These are phyloP conservation scores for Boletus bicolor DNA, from an alignment of 768 basidiomycete genomes.

Conservation along the genomic window DNA sequence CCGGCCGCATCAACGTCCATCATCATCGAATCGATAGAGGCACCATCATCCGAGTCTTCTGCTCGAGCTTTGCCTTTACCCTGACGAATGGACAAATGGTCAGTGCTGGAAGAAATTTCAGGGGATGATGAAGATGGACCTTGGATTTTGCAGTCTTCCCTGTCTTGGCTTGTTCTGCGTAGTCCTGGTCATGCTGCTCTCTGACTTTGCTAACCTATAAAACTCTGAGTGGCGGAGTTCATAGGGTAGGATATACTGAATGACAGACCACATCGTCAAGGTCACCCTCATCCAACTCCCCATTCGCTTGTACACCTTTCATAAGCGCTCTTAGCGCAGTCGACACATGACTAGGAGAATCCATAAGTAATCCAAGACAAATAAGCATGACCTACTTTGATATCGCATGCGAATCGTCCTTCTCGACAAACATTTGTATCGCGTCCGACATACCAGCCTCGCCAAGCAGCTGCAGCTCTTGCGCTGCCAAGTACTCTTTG, in stretches of 20 bases:
- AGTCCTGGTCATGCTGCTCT: slow-evolving; percentile 64
- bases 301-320: slow-evolving; percentile 64
- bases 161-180: slow-evolving; percentile 44
- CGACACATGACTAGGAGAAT: slow-evolving; percentile 58
- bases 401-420: slow-evolving; percentile 94
- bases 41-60: slow-evolving; percentile 50
- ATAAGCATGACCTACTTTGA: slow-evolving; percentile 55
- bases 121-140: slow-evolving; percentile 28
- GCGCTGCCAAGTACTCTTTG: slow-evolving; percentile 85
- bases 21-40: slow-evolving; percentile 66
- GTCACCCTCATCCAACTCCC: slow-evolving; percentile 67
- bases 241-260: neutral
- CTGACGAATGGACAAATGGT: slow-evolving; percentile 23
- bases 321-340: slow-evolving; percentile 57
- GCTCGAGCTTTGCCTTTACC: slow-evolving; percentile 51
- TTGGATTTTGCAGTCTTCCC: slow-evolving; percentile 42
- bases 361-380: neutral
- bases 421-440: slow-evolving; percentile 93
- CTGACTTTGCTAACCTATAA: slow-evolving; percentile 65
- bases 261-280: slow-evolving; percentile 66
- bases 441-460: slow-evolving; percentile 92
- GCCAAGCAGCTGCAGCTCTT: slow-evolving; percentile 87
- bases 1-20: slow-evolving; percentile 65
- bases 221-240: neutral
- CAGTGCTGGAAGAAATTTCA: neutral